A percentile compares a stretch with the other conserved stretches of the same genome.
Conservation (phyloP, 2,329 filamentous ascomycete species). For the Botryotinia calthae region DNA sequence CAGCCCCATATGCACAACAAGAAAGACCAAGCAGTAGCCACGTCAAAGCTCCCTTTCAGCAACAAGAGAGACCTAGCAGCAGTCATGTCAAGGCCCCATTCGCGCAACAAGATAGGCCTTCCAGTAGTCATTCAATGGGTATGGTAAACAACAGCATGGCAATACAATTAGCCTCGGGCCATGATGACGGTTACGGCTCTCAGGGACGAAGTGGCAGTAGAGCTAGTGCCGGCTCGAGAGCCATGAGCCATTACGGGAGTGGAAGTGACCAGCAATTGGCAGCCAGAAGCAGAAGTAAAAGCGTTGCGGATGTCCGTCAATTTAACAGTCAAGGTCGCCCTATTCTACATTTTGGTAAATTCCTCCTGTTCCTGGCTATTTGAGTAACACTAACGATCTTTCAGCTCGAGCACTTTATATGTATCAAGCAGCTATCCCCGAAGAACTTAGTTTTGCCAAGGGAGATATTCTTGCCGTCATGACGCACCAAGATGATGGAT, state of each 20-base stretch:
- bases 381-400: slow-evolving; percentile 29
- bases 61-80: slow-evolving; percentile 51
- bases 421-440: slow-evolving; percentile 91
- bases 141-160: slow-evolving; percentile 51
- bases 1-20: slow-evolving; percentile 39
- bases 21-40: slow-evolving; percentile 51
- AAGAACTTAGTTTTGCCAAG: slow-evolving; percentile 90
- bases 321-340: slow-evolving; percentile 82
- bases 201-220: slow-evolving; percentile 49
- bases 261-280: slow-evolving; percentile 38
- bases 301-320: slow-evolving; percentile 76
- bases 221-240: slow-evolving; percentile 47
- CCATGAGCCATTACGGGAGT: slow-evolving; percentile 55
- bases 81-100: slow-evolving; percentile 39
- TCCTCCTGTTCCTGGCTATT: not conserved
- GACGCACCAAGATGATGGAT: slow-evolving; percentile 92
- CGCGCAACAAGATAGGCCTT: slow-evolving; percentile 19
- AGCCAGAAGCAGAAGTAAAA: slow-evolving; percentile 68
- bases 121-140: slow-evolving; percentile 15
- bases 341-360: slow-evolving; percentile 92
- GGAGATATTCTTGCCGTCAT: slow-evolving; percentile 87
- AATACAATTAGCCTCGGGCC: slow-evolving; percentile 59
- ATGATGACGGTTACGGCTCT: slow-evolving; percentile 59
- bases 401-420: slow-evolving; percentile 89
- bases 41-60: slow-evolving; percentile 33